Conservation (phyloP, 768 basidiomycete species). For the Cystobasidium tubakii region DNA sequence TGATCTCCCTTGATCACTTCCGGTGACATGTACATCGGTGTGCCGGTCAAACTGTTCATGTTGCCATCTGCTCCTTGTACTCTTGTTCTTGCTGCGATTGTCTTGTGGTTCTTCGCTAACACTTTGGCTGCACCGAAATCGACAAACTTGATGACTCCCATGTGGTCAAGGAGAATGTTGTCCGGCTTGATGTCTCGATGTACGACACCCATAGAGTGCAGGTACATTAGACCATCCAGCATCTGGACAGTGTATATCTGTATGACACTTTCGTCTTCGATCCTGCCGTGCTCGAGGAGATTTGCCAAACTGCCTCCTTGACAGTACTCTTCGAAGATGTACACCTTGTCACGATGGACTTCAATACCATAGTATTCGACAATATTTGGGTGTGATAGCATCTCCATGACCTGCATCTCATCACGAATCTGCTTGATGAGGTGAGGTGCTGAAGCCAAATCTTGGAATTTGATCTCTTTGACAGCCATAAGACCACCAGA, state of each 20-base stretch:
- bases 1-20: constrained; percentile 94
- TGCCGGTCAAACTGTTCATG: constrained; percentile 81
- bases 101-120: constrained; percentile 75
- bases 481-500: constrained; percentile 96
- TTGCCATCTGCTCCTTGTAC: constrained; percentile 36
- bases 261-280: constrained; percentile 93
- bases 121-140: constrained; percentile 98
- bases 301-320: constrained; percentile 87
- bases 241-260: constrained; percentile 96
- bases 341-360: constrained; percentile 96
- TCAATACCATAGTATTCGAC: constrained; percentile 99
- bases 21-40: constrained; percentile 99
- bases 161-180: constrained; percentile 85
- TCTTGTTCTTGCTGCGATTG: constrained; percentile 55
- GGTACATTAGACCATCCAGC: constrained; percentile 84
- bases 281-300: constrained; percentile 81
- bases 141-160: constrained; percentile 89
- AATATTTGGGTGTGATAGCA: constrained; percentile 93
- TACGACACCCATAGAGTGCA: constrained; percentile 84
- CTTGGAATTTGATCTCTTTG: constrained; percentile 89
- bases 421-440: constrained; percentile 89
- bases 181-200: constrained; percentile 99
- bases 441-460: constrained; percentile 76
- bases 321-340: constrained; percentile 98
- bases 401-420: constrained; percentile 94